Evolutionary conservation across 169 alveolate species (phyloP), one percentile per base, ranked within the genome.

Genomic region (Cryptosporidium canis): DNA sequence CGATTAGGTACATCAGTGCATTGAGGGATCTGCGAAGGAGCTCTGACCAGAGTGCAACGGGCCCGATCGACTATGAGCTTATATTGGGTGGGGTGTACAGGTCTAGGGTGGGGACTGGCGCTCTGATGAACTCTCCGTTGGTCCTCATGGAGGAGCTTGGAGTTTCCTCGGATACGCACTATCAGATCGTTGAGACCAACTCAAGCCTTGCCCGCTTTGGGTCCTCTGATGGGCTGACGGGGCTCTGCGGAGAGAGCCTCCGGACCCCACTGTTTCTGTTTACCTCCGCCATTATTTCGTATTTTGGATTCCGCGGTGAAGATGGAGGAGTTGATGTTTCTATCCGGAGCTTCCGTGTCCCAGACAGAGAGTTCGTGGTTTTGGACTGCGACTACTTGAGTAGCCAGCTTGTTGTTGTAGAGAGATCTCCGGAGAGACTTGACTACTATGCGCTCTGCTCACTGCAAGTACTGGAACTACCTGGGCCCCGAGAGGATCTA

Each of bases 351-450:
- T 77, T 56, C 41, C 14, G 12, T 18, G 35, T 77, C 41, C 87
- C 87, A 18, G 87, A 77, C 14, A 77, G 45, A 77, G 87, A 77
- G 29, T 53, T 77, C 21, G 72, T 77, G 21, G 16, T 77, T 44
- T 58, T 77, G 44, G 87, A 77, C 37, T 77, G 61, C 7, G 87
- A 77, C 27, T 44, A 29, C 39, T 9, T 58, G 29, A 24, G 27
- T 61, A 77, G 61, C 4, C 77, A 58, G 8, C 5, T 77, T 7
- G 21, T 77, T 18, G 35, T 44, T n/a, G 72, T 77, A 35, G 87
- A 77, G 45, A 77, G 87, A 43, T 77, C 87, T 1, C 87, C 87
- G 8, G 87, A 77, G 5, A 77, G 87, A 77, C 53, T 77, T 3
- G 77, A 77, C 48, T 61, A 77, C 44, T 77, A 39, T 58, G 45